Conservation (phyloP, 495 filamentous ascomycete genomes). For the Penicillium arizonense region DNA sequence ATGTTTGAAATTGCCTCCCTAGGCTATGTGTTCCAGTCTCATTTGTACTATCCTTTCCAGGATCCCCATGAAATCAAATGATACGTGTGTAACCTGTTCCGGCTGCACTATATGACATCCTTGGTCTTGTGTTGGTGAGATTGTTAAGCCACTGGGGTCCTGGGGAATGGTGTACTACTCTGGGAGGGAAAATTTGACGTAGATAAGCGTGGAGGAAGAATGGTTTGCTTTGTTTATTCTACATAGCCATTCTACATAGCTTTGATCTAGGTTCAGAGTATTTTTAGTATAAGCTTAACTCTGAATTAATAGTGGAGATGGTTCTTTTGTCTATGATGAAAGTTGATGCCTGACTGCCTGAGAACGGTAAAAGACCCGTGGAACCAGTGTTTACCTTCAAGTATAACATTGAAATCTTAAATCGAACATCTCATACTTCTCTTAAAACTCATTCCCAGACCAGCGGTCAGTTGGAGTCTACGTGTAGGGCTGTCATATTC, state of each 20-base stretch:
- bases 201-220: too few species aligned
- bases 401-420: neutral
- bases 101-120: conserved; percentile 6
- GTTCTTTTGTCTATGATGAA: too few species aligned
- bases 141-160: neutral
- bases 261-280: too few species aligned
- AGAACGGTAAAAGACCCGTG: conserved; percentile 12
- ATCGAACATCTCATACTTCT: too few species aligned
- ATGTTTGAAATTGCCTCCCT: neutral
- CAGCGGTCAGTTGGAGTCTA: neutral
- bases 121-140: neutral
- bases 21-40: conserved; percentile 7
- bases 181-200: too few species aligned
- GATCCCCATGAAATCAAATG: conserved; percentile 15
- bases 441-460: neutral
- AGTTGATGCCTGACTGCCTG: too few species aligned
- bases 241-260: too few species aligned
- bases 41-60: conserved; percentile 9
- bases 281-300: too few species aligned
- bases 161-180: conserved; percentile 4
- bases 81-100: conserved; percentile 11
- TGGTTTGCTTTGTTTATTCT: too few species aligned
- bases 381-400: conserved; percentile 15
- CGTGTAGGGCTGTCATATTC: conserved; percentile 11
- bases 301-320: too few species aligned